phyloP scores from a whole-genome alignment of 192 early-diverging fungal genomes.

The Spizellomyces punctatus region DNA sequence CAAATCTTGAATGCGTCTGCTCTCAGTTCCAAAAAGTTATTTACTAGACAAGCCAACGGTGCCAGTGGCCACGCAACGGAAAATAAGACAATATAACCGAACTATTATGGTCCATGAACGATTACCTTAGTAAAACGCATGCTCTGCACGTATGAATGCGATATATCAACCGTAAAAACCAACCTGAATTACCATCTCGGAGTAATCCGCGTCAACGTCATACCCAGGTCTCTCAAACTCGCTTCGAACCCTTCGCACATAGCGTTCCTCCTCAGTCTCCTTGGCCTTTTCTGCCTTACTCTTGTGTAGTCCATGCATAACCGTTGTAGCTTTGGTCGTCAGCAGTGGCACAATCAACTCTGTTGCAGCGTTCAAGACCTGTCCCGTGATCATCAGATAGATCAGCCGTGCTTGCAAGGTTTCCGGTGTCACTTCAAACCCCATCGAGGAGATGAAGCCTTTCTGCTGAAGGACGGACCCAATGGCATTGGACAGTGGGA shows the following conservation, averaged over 20 bases:
- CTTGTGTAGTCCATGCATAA: conserved; percentile 16
- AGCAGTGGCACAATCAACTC: conserved; percentile 77
- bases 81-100: conserved; percentile 86
- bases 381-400: conserved; percentile 83
- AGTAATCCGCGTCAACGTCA: conserved; percentile 85
- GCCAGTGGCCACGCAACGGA: conserved; percentile 84
- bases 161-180: neutral
- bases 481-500: conserved; percentile 77
- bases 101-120: conserved; percentile 47
- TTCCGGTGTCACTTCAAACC: conserved; percentile 50
- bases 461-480: conserved; percentile 50
- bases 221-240: conserved; percentile 74
- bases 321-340: conserved; percentile 27
- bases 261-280: conserved; percentile 42
- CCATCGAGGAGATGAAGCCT: conserved; percentile 13
- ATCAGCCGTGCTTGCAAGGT: conserved; percentile 63
- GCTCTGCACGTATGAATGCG: neutral
- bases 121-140: neutral
- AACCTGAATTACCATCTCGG: conserved; percentile 90
- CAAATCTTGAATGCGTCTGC: conserved; percentile 91
- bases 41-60: conserved; percentile 77
- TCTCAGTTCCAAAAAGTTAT: conserved; percentile 91
- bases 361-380: conserved; percentile 72
- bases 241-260: conserved; percentile 57
- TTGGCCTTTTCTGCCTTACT: conserved; percentile 39